Conservation (phyloP, 2,329 filamentous ascomycete genomes). For the Calonectria multiphialidica region DNA sequence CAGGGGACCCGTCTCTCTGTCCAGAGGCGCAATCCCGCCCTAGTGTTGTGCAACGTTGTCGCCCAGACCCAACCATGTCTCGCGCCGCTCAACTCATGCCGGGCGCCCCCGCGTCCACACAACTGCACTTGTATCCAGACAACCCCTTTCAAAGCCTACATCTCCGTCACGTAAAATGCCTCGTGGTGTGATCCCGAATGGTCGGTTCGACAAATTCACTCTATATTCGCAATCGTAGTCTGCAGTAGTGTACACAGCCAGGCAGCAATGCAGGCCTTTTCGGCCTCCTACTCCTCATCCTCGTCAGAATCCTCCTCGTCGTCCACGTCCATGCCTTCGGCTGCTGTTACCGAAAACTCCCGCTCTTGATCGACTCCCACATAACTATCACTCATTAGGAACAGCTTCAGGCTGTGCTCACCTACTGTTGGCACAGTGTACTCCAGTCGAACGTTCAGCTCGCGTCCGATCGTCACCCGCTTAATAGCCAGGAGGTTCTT, state of each 20-base stretch:
- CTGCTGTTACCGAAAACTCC: constrained; percentile 85
- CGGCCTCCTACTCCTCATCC: constrained; percentile 43
- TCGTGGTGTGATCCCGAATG: constrained; percentile 30
- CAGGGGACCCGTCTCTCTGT: background rate
- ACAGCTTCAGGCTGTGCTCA: constrained; percentile 89
- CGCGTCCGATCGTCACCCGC: constrained; percentile 86
- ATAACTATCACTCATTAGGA: constrained; percentile 97
- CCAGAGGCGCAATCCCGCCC: constrained; percentile 1
- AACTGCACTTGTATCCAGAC: constrained; percentile 46
- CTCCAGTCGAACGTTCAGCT: constrained; percentile 84
- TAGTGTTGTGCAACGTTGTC: constrained; percentile 27
- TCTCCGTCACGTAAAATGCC: constrained; percentile 34
- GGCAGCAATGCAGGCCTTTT: constrained; percentile 29
- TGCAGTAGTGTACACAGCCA: constrained; percentile 48
- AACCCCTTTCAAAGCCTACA: constrained; percentile 44
- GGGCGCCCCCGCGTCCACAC: constrained; percentile 43
- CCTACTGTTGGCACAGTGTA: constrained; percentile 89
- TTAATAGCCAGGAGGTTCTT: constrained; percentile 94
- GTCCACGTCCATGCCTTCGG: constrained; percentile 96
- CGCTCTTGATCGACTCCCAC: constrained; percentile 97
- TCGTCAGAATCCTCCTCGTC: constrained; percentile 75
- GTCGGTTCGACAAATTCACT: constrained; percentile 41
- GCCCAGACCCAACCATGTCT: constrained; percentile 31
- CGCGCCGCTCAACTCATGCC: constrained; percentile 43
- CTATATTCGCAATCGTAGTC: constrained; percentile 45